A percentile compares a stretch with the other conserved stretches of the same genome.
Conservation (phyloP, 148 eudicot genomes). For the Pharnaceum exiguum region DNA sequence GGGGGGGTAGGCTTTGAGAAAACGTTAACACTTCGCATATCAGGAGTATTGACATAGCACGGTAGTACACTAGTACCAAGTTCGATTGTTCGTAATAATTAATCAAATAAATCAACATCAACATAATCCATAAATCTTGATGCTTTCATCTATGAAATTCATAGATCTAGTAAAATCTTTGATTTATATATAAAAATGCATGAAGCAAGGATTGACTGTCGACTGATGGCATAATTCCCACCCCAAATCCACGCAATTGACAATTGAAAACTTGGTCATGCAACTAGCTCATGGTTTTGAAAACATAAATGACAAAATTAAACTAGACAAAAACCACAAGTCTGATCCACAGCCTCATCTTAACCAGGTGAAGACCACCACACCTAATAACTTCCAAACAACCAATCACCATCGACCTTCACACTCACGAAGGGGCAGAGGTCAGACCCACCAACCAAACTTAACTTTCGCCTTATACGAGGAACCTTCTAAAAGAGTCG, state of each 20-base stretch:
- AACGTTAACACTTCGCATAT: too few relatives aligned
- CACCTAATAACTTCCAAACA: not conserved
- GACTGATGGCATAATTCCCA: not conserved
- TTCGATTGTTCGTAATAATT: too few relatives aligned
- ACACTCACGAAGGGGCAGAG: conserved; percentile 15
- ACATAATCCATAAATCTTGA: not conserved
- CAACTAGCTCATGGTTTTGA: too few relatives aligned
- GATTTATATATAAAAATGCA: not conserved
- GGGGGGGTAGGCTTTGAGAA: too few relatives aligned
- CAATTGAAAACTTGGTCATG: not conserved
- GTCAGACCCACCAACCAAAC: conserved; percentile 10
- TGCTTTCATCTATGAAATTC: too few relatives aligned
- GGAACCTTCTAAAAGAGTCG: conserved; percentile 1
- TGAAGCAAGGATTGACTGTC: not conserved
- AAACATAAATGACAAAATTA: too few relatives aligned
- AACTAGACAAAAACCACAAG: too few relatives aligned
- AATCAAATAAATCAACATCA: not conserved
- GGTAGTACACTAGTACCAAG: too few relatives aligned
- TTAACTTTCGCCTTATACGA: not conserved
- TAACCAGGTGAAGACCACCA: not conserved
- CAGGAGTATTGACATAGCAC: too few relatives aligned
- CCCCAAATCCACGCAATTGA: not conserved
- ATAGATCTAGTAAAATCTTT: not conserved
- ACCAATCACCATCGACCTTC: conserved; percentile 21
- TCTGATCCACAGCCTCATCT: not conserved